Conservation (phyloP, 202 grass and related monocot species). For the Dendrocalamus latiflorus region DNA sequence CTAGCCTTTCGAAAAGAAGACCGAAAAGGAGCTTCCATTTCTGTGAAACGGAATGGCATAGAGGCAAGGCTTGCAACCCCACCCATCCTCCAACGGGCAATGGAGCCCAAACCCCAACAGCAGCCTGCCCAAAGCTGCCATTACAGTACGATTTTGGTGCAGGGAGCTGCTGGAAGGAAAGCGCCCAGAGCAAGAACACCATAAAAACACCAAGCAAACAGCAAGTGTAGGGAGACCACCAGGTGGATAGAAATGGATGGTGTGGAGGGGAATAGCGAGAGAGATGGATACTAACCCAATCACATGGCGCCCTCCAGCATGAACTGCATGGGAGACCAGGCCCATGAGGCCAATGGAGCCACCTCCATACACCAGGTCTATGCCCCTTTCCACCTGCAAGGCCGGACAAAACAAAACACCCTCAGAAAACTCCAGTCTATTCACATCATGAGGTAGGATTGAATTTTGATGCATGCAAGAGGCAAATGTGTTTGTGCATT, state of each 20-base stretch:
- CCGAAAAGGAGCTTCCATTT: conserved; percentile 51
- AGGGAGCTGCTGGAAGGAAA: conserved; percentile 45
- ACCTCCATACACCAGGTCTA: conserved; percentile 97
- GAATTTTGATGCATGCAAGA: conserved; percentile 13
- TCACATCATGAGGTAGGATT: not conserved
- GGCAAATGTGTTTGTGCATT: conserved; percentile 1
- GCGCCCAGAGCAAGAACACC: conserved; percentile 27
- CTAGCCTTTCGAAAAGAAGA: conserved; percentile 47
- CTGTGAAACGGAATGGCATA: conserved; percentile 35
- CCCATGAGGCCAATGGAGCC: conserved; percentile 99
- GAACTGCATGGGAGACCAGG: conserved; percentile 85
- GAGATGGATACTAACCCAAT: conserved; percentile 56
- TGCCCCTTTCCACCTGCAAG: conserved; percentile 86
- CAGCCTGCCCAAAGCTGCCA: conserved; percentile 29
- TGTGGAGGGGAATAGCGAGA: not conserved
- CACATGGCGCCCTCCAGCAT: conserved; percentile 90
- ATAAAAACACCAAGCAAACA: conserved; percentile 1
- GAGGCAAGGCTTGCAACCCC: conserved; percentile 12
- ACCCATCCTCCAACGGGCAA: conserved; percentile 34
- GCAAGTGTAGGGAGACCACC: not conserved
- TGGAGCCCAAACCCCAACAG: conserved; percentile 21
- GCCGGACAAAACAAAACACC: not conserved
- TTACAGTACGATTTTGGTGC: conserved; percentile 25
- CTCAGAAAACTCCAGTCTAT: conserved; percentile 1
- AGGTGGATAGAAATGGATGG: not conserved